phyloP scores from a whole-genome alignment of 2,329 filamentous ascomycete genomes.

The Fusarium sp. region DNA sequence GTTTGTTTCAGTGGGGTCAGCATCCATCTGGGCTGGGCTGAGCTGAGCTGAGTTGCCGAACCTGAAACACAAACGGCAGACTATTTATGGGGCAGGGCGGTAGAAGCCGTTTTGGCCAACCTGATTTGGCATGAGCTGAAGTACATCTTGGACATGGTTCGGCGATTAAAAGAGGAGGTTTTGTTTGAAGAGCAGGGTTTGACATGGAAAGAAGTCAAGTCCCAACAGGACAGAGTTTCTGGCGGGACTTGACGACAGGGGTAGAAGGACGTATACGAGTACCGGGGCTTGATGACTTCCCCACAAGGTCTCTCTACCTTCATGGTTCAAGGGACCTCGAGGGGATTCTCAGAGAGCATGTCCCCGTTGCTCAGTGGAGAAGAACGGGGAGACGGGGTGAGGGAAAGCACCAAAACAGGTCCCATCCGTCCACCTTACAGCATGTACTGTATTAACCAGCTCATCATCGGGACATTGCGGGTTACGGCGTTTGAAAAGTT shows the following conservation, averaged over 20 bases:
- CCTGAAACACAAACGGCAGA: slow-evolving; percentile 37
- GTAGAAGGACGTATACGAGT: slow-evolving; percentile 1
- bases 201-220: not conserved
- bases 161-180: slow-evolving; percentile 25
- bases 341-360: not conserved
- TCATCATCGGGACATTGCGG: slow-evolving; percentile 35
- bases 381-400: not conserved
- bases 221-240: not conserved
- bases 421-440: slow-evolving; percentile 27
- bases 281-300: not conserved
- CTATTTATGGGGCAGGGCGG: slow-evolving; percentile 36
- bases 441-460: slow-evolving; percentile 36
- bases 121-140: slow-evolving; percentile 28
- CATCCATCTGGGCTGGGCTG: slow-evolving; percentile 4
- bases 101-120: slow-evolving; percentile 24
- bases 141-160: slow-evolving; percentile 20
- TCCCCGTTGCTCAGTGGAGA: not conserved
- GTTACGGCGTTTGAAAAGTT: slow-evolving; percentile 40
- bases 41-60: slow-evolving; percentile 33
- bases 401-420: slow-evolving; percentile 7
- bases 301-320: not conserved
- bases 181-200: slow-evolving; percentile 33
- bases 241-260: slow-evolving; percentile 15
- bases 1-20: slow-evolving; percentile 38
- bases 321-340: not conserved